A percentile compares a stretch with the other conserved stretches of the same genome.
These are phyloP conservation scores for Russula lepida DNA, from an alignment of 768 basidiomycete species.

Conservation along the genomic window DNA sequence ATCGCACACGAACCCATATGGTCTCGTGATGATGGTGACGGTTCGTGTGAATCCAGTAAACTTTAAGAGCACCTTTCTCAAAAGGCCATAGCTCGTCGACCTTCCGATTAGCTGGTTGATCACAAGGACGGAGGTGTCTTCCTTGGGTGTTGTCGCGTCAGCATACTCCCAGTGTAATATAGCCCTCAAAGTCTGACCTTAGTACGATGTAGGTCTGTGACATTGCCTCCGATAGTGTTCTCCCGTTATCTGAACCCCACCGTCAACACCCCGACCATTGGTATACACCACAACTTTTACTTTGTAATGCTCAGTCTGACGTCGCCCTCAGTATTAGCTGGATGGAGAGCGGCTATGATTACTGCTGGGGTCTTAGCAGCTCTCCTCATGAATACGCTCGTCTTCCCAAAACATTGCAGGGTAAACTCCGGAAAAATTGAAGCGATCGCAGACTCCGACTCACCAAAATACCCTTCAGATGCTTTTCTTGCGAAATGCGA, in stretches of 20 bases:
- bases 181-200: background rate
- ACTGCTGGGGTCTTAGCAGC: constrained; percentile 39
- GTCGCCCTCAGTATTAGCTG: constrained; percentile 31
- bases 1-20: constrained; percentile 36
- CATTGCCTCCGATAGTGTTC: constrained; percentile 37
- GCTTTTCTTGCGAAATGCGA: constrained; percentile 35
- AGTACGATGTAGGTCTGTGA: constrained; percentile 30
- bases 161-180: constrained; percentile 10
- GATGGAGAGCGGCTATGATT: constrained; percentile 36
- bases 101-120: constrained; percentile 40
- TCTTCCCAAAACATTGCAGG: constrained; percentile 42
- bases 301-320: background rate
- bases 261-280: background rate
- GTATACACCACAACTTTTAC: background rate
- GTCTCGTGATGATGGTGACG: constrained; percentile 33
- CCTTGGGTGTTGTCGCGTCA: constrained; percentile 39
- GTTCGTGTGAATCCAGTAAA: constrained; percentile 22
- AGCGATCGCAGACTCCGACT: background rate
- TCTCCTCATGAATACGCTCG: constrained; percentile 35
- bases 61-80: background rate
- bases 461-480: constrained; percentile 25
- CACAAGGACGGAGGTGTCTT: constrained; percentile 31
- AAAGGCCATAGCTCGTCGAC: constrained; percentile 32
- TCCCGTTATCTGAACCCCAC: constrained; percentile 24
- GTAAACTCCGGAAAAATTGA: constrained; percentile 23